Evolutionary conservation across 345 rosid genomes (phyloP).

Genomic region (Microcos paniculata): DNA sequence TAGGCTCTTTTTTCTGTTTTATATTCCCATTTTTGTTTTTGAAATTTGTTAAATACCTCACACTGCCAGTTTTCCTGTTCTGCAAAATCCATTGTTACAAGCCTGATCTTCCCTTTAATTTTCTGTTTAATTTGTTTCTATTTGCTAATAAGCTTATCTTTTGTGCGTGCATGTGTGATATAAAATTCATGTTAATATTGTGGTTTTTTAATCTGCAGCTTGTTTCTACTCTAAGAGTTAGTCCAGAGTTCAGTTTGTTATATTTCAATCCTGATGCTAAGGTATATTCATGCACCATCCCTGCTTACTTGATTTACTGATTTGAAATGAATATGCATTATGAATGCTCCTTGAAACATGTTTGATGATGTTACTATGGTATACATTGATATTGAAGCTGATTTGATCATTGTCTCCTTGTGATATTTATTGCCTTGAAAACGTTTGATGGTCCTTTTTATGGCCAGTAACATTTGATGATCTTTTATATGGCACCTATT

Average conservation of each 20-base stretch:
- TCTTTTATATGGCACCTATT: not conserved
- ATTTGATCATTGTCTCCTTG: not conserved
- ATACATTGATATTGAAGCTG: not conserved
- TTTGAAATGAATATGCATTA: slow-evolving; percentile 5
- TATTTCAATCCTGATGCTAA: slow-evolving; percentile 72
- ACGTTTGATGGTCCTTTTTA: not conserved
- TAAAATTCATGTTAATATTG: slow-evolving; percentile 22
- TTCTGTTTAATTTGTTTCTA: not conserved
- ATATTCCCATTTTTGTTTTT: not conserved
- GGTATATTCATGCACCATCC: slow-evolving; percentile 48
- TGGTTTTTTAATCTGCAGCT: slow-evolving; percentile 58
- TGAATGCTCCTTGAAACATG: not conserved
- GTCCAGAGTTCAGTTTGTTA: slow-evolving; percentile 79
- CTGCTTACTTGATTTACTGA: not conserved
- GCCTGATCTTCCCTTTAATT: not conserved
- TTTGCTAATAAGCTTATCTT: not conserved
- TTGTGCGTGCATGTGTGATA: slow-evolving; percentile 6
- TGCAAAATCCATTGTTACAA: not conserved
- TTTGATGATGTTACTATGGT: not conserved
- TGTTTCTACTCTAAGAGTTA: slow-evolving; percentile 72
- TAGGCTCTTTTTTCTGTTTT: slow-evolving; percentile 29
- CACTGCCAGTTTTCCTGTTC: not conserved
- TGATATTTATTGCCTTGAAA: not conserved
- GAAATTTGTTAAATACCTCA: not conserved
- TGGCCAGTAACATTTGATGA: not conserved